Base-by-base conservation (phyloP, 306 rosid species). In the Potentilla sterilis region DNA sequence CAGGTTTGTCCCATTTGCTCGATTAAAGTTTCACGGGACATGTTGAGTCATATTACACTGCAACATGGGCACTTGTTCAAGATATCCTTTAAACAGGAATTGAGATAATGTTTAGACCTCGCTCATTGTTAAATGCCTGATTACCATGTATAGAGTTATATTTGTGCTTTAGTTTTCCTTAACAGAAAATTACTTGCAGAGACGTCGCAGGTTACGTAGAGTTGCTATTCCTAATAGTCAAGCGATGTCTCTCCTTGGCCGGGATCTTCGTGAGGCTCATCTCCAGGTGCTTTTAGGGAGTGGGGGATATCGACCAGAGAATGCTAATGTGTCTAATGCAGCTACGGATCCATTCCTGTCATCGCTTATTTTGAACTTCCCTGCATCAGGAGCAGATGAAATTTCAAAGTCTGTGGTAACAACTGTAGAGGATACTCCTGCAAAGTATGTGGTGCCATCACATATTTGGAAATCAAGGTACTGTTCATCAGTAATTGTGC, bases 231-330 rank as follows among this genome's bases (percentile, higher is more conserved):
- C 99, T 18, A 92, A 83, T 86, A 88, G 92, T 78, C 98, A 88
- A 62, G 86, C 92, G 6, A 69, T 88, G 55, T 86, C 92, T 51
- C 91, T 96, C 24, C 85, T 92, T 78, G 89, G 98, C 43, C 91
- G 99, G 73, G 99, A 96, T 85, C 97, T 96, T 80, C 97, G 98
- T 7, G 99, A 96, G 86, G 96, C 99, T 76, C 97, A 96, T 90
- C 84, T 96, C 42, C 99, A 96, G 87, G 92, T 81, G 75, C 98
- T 96, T 81, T 85, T 92, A n/a, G 91, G 92, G 18, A 84, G 88
- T n/a, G 85, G 83, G 73, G 92, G 85, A 54, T 85, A 86, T 79
- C 93, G 93, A 77, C 81, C 96, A 49, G 87, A 80, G 76, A 92
- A 72, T 77, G 65, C 87, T 21, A 74, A 81, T 47, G 87, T 80